Evolutionary conservation across 768 basidiomycete species (phyloP), one percentile per base, ranked within the genome.

Genomic region (Rhodotorula taiwanensis): DNA sequence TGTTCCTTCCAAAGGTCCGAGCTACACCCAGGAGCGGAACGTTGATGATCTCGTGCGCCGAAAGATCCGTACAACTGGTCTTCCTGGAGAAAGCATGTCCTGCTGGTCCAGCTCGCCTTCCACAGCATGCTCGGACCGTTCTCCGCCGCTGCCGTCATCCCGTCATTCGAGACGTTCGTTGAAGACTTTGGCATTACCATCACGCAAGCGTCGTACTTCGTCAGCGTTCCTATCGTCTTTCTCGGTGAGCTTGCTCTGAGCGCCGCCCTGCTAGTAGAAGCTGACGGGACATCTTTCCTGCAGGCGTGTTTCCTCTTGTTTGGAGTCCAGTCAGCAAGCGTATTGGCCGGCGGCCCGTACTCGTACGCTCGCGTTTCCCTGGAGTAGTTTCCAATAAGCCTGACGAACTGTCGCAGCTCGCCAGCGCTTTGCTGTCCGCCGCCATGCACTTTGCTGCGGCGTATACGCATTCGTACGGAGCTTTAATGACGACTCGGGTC

Each of bases 51-150:
- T 36, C 31, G 16, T 33, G 33, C 36, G n/a, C n/a, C n/a, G n/a
- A n/a, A n/a, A 65, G 64, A 66, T 34, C 64, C 68, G 3, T 44
- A 43, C 64, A 70, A 70, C 54, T 70, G 64, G 64, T 31, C 64
- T 2, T 31, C 55, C 2, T 66, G 60, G 60, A 48, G 50, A 31
- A 70, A 70, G 57, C 45, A 70, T 20, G 8, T 52, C 27, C 16
- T 70, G 13, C 53, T 66, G 7, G 10, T 58, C 4, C 68, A 60
- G 18, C 57, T 70, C 8, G 64, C 64, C 14, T 56, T 65, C n/a
- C 36, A 36, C 27, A 53, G 60, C 16, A 51, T 62, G 47, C 54
- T 70, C 48, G 68, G 68, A 4, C 60, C 68, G 0, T 70, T 70
- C 43, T 28, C 28, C 5, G 68, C 68, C 8, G 68, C 68, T 6